Base-by-base conservation (phyloP, 2,329 filamentous ascomycete species). In the Aspergillus intermedius region DNA sequence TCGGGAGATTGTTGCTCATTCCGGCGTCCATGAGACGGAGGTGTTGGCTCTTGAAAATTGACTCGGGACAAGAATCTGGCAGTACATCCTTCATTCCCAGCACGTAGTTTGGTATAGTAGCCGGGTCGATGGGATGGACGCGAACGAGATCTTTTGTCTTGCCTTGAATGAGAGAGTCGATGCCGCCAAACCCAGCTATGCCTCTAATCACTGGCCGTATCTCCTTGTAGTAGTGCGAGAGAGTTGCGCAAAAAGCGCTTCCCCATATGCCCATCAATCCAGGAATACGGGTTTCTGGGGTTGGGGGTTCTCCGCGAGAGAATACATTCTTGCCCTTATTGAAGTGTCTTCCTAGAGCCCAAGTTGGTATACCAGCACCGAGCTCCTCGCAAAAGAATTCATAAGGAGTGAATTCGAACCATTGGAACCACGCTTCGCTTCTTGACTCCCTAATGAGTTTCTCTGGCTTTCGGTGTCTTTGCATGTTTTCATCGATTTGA, bases 1-100 rank as follows among this genome's bases (percentile, higher is more conserved):
- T 91, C 1, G 93, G 93, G 7, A 98, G 76, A 62, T 98, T 98
- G 66, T 98, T 97, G 55, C 88, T 94, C 93, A 98, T 98, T 45
- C 93, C 93, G 1, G 93, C 91, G 67, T 98, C 93, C 91, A 96
- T 97, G 13, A 91, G 77, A 55, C 88, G 84, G 15, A 91, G 77
- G 64, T 95, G 86, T 41, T 84, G 77, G 12, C 77, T 78, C 15
- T 81, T 75, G 59, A 87, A 83, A 35, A 95, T 81, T 49, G 82
- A 89, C 28, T 84, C 80, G 0, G 93, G 90, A n/a, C 86, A 86
- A 0, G 88, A 87, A 1, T 80, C 70, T 0, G 89, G 86, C 5
- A 98, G 75, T 52, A 81, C 77, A 10, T 81, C 83, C 58, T 86
- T 78, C 83, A 98, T 87, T 7, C 87, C 87, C 51, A 89, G 82